Evolutionary conservation across 176 grass and related monocot genomes (phyloP), one percentile per base, ranked within the genome.

Genomic region (Carex parvula): DNA sequence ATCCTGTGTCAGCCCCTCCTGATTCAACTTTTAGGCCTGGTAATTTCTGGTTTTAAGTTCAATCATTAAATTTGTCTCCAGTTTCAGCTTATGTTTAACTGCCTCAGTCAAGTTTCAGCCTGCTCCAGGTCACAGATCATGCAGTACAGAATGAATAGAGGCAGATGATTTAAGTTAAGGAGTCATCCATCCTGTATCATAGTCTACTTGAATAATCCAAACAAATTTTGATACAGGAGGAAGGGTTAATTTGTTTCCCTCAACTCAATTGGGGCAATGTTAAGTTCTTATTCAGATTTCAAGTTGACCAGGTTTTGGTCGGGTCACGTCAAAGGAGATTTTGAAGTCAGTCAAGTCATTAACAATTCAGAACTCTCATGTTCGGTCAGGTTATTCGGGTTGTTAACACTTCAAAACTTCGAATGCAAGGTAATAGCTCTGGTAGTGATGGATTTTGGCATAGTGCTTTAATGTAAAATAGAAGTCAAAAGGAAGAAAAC

Each of bases 231-330:
- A 14, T 53, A 53, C 5, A 53, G 46, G 71, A 24, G 54, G 3
- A 54, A 54, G 7, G 0, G 20, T 53, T 70, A 21, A 71, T n/a
- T 46, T 75, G 21, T 75, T 24, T 53, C 64, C 42, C 21, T 53
- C 22, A 2, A 75, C 18, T 24, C 71, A 75, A 75, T 53, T 46
- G 12, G 20, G 21, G 13, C 39, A 46, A 71, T 71, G 3, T 68
- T 46, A 71, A 20, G 68, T 75, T 29, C n/a, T 44, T 75, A 53
- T 26, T 53, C 71, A 54, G 21, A 75, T 75, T 75, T 75, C 13
- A 3, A 53, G 21, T 30, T 75, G 21, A 29, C 71, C 71, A 54
- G 46, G 71, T 75, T 53, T 48, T 75, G 46, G 21, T 75, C 54
- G 71, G 35, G 29, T 54, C 21, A 15, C 12, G 10, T 55, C 13